Conservation (phyloP, 768 basidiomycete genomes). For the Russula vinacea region DNA sequence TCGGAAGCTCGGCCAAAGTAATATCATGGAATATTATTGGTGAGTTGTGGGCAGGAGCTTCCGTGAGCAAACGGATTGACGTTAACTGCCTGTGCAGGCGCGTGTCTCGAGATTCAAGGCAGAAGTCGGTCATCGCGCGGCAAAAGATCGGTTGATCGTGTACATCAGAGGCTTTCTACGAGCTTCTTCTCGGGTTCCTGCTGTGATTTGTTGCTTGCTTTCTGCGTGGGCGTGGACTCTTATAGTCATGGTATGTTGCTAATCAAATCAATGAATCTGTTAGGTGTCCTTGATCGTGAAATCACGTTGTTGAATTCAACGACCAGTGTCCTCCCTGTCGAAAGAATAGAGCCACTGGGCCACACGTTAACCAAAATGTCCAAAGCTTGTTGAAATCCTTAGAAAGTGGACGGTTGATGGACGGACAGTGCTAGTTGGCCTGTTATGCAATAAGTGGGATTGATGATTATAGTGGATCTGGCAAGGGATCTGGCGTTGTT, state of each 20-base stretch:
- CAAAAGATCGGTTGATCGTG: slow-evolving; percentile 32
- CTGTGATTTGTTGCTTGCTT: not conserved
- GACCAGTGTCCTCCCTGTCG: no score
- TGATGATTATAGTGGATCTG: no score
- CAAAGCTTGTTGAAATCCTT: no score
- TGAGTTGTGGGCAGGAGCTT: slow-evolving; percentile 37
- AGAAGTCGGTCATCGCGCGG: slow-evolving; percentile 43
- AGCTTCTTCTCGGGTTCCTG: not conserved
- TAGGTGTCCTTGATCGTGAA: not conserved
- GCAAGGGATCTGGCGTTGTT: no score
- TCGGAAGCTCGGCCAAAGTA: slow-evolving; percentile 79
- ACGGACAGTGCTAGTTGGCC: no score
- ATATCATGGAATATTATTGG: slow-evolving; percentile 97
- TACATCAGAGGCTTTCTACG: not conserved
- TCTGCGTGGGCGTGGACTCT: not conserved
- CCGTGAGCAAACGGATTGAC: not conserved
- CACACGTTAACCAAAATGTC: no score
- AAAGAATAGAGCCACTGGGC: no score
- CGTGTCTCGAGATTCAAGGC: slow-evolving; percentile 58
- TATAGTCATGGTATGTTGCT: not conserved
- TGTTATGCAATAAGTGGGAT: no score
- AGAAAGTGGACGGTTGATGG: no score
- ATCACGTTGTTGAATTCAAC: not conserved
- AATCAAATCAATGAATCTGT: not conserved
- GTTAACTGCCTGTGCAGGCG: slow-evolving; percentile 55